phyloP scores from a whole-genome alignment of 441 rosid species.

The Populus hybrid region DNA sequence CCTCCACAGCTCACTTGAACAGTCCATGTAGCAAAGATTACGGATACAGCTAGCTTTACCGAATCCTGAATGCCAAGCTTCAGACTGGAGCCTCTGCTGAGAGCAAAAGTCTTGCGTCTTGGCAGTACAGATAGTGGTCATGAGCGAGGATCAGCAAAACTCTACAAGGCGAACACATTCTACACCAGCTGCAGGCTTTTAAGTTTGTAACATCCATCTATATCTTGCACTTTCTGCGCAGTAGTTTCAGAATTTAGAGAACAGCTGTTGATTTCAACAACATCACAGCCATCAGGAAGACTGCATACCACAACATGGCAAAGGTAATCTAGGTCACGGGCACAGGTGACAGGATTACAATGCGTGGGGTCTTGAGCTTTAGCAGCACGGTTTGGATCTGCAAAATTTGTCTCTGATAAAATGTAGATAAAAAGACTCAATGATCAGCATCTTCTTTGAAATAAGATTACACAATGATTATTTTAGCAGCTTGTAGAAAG shows the following conservation, averaged over 20 bases:
- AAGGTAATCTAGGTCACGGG: conserved; percentile 93
- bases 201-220: conserved; percentile 69
- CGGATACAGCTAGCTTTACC: background rate
- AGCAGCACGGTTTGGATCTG: conserved; percentile 97
- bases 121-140: background rate
- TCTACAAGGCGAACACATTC: conserved; percentile 87
- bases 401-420: conserved; percentile 14
- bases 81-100: background rate
- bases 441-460: background rate
- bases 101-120: background rate
- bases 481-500: no score
- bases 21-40: background rate
- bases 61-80: background rate
- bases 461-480: background rate
- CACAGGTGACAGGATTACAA: conserved; percentile 92
- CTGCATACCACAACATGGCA: conserved; percentile 78
- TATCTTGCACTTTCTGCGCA: conserved; percentile 59
- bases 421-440: background rate
- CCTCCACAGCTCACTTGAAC: background rate
- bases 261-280: background rate
- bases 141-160: conserved; percentile 44
- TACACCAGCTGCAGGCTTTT: conserved; percentile 81
- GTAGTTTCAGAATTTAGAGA: conserved; percentile 10
- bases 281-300: background rate
- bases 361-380: conserved; percentile 70